Evolutionary conservation across 768 basidiomycete species (phyloP).

Genomic region (Termitomyces titanicus): DNA sequence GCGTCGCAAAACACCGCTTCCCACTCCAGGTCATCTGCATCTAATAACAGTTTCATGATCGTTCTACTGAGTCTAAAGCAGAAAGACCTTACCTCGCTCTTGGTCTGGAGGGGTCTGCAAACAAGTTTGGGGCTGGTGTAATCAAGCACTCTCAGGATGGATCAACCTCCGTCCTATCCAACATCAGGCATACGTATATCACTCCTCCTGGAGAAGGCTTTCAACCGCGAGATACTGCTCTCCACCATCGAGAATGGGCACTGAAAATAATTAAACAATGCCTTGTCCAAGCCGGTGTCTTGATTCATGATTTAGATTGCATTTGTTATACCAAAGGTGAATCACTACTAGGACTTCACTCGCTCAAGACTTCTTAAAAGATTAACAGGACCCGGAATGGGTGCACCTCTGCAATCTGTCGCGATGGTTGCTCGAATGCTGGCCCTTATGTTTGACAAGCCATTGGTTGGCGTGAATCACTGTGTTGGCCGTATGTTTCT

Average conservation of each 20-base stretch:
- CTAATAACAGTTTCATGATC: background rate
- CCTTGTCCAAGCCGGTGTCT: constrained; percentile 60
- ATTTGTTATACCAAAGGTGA: constrained; percentile 97
- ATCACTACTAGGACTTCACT: constrained; percentile 10
- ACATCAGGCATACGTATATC: constrained; percentile 97
- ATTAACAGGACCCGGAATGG: constrained; percentile 93
- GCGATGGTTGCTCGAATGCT: constrained; percentile 91
- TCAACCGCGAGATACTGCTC: constrained; percentile 90
- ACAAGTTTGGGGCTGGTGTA: constrained; percentile 94
- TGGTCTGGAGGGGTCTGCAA: constrained; percentile 96
- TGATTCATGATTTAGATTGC: constrained; percentile 81
- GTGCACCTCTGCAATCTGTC: constrained; percentile 92
- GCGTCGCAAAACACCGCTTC: constrained; percentile 22
- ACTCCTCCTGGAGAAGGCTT: constrained; percentile 99
- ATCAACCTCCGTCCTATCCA: constrained; percentile 76
- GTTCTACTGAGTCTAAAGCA: constrained; percentile 22
- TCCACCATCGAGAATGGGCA: constrained; percentile 94
- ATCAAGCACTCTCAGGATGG: constrained; percentile 80
- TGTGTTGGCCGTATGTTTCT: constrained; percentile 87
- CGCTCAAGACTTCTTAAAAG: background rate
- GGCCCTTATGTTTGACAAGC: constrained; percentile 83
- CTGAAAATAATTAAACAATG: constrained; percentile 78
- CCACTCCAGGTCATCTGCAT: constrained; percentile 30
- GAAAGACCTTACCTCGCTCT: constrained; percentile 79
- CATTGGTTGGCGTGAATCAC: constrained; percentile 97